Evolutionary conservation across 768 basidiomycete species (phyloP).

Genomic region (Trametes cubensis): DNA sequence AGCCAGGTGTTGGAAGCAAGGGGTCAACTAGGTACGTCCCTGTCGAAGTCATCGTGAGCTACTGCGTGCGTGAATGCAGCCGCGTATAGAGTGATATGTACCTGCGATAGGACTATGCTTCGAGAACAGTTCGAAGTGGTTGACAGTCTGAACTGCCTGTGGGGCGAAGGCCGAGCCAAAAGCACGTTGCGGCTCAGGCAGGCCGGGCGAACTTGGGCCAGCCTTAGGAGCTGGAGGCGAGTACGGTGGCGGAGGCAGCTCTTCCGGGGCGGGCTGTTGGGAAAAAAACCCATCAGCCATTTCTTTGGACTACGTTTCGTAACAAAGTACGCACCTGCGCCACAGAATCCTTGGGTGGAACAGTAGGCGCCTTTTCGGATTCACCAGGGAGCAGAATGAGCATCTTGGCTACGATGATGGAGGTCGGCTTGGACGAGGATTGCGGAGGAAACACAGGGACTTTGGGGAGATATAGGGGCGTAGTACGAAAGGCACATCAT

Average conservation of each 20-base stretch:
- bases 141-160: conserved; percentile 29
- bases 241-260: conserved; percentile 18
- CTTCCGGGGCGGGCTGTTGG: neutral
- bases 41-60: conserved; percentile 14
- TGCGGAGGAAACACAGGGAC: neutral
- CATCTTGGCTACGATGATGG: neutral
- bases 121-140: conserved; percentile 31
- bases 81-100: conserved; percentile 1
- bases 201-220: neutral
- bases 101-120: conserved; percentile 31
- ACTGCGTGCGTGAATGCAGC: neutral
- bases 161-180: conserved; percentile 24
- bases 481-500: no score
- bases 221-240: neutral
- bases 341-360: conserved; percentile 9
- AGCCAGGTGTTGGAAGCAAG: conserved; percentile 2
- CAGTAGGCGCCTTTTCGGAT: conserved; percentile 5
- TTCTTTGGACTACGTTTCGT: neutral
- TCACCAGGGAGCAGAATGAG: neutral
- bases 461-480: neutral
- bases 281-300: neutral
- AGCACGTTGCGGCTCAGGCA: neutral
- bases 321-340: neutral
- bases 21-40: conserved; percentile 27
- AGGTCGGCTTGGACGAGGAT: neutral